Conservation (phyloP, 495 filamentous ascomycete genomes). For the Aspergillus steynii region DNA sequence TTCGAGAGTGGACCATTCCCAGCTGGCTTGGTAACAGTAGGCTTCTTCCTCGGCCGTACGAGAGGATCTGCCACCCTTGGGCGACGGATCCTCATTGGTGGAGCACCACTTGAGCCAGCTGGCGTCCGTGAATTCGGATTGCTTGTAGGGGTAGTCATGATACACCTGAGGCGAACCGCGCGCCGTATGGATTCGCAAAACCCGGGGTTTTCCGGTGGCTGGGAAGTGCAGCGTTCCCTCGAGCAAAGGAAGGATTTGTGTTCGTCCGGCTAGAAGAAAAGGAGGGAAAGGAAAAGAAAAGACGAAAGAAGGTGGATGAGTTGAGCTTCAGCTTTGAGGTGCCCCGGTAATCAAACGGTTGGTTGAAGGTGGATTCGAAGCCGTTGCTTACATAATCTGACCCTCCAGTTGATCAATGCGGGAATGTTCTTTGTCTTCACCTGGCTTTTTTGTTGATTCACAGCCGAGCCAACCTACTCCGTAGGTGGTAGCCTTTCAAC, state of each 20-base stretch:
- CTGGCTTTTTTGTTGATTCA: not conserved
- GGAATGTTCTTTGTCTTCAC: too few relatives aligned
- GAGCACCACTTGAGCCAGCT: constrained; percentile 36
- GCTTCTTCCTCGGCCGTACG: constrained; percentile 61
- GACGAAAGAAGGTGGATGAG: too few relatives aligned
- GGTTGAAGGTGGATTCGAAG: not conserved
- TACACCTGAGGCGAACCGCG: constrained; percentile 1
- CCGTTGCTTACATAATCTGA: too few relatives aligned
- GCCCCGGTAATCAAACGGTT: too few relatives aligned
- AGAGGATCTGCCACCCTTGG: constrained; percentile 65
- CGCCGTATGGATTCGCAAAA: not conserved
- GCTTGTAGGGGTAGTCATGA: constrained; percentile 41
- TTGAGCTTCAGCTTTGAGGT: too few relatives aligned
- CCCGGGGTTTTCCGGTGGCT: not conserved
- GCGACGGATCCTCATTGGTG: constrained; percentile 42
- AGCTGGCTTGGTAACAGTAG: constrained; percentile 27
- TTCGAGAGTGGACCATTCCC: constrained; percentile 23
- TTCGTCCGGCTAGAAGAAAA: not conserved
- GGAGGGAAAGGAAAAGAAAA: not conserved
- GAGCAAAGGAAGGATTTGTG: too few relatives aligned
- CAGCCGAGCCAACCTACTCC: too few relatives aligned
- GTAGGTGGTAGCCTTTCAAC: too few relatives aligned
- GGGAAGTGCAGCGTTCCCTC: not conserved
- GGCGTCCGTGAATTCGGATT: constrained; percentile 31
- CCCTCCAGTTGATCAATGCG: too few relatives aligned